Percentiles rank a stretch among this genome's conserved stretches.
Conservation (phyloP, 2,329 filamentous ascomycete genomes). For the Ophiostoma sp. region DNA sequence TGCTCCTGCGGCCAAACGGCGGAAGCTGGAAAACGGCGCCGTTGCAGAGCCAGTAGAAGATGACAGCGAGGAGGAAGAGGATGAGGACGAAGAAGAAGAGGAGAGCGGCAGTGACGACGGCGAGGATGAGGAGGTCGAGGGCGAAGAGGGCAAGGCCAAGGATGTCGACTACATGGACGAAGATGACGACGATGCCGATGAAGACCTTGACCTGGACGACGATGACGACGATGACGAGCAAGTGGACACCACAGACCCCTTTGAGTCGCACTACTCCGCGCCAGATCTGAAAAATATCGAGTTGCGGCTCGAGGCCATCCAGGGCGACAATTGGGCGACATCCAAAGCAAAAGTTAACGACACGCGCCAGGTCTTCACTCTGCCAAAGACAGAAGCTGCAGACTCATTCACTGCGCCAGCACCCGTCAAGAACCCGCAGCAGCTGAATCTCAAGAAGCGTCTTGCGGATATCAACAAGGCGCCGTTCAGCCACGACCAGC, state of each 20-base stretch:
- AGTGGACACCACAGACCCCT: slow-evolving; percentile 61
- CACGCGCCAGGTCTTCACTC: slow-evolving; percentile 50
- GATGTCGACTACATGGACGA: slow-evolving; percentile 43
- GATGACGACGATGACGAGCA: slow-evolving; percentile 54
- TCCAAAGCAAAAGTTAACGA: slow-evolving; percentile 49
- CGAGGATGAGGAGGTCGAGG: neutral
- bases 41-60: neutral
- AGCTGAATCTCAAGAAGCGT: slow-evolving; percentile 69
- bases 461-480: slow-evolving; percentile 56
- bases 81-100: slow-evolving; percentile 12
- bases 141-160: slow-evolving; percentile 25
- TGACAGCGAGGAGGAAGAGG: neutral
- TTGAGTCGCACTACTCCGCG: slow-evolving; percentile 75
- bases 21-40: slow-evolving; percentile 52
- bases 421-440: slow-evolving; percentile 44
- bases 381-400: slow-evolving; percentile 45
- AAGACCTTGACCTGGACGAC: slow-evolving; percentile 36
- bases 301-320: slow-evolving; percentile 52
- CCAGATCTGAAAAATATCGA: slow-evolving; percentile 63
- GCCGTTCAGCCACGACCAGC: slow-evolving; percentile 62
- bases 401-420: slow-evolving; percentile 38
- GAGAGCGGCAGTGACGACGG: slow-evolving; percentile 32
- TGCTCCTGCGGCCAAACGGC: slow-evolving; percentile 53
- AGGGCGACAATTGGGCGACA: slow-evolving; percentile 53
- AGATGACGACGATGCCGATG: slow-evolving; percentile 43